Conservation (phyloP, 805 yeast genomes). For the Hanseniaspora hatyaiensis region DNA sequence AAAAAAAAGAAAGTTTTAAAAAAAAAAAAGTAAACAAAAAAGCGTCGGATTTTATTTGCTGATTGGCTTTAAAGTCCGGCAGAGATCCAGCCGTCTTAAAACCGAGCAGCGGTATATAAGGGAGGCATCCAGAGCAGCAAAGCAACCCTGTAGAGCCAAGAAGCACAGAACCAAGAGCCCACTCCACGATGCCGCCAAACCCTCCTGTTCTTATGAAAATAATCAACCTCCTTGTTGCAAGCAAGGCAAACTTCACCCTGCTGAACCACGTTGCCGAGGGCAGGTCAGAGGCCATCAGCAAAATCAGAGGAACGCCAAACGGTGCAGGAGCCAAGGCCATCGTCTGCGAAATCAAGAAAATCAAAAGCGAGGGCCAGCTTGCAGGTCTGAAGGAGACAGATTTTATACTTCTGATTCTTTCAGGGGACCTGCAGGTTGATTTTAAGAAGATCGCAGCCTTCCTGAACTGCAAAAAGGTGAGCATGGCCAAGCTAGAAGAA, state of each 20-base stretch:
- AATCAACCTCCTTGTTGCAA: background rate
- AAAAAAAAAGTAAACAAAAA: too few relatives aligned
- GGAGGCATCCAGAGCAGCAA: too few relatives aligned
- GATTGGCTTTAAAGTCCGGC: too few relatives aligned
- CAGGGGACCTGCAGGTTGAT: constrained; percentile 4
- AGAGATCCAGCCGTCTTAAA: too few relatives aligned
- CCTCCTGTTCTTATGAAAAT: constrained; percentile 4
- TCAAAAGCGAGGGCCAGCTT: background rate
- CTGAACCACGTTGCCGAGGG: constrained; percentile 4
- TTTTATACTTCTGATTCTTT: background rate
- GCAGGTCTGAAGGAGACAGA: background rate
- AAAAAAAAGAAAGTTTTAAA: too few relatives aligned
- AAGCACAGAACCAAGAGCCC: too few relatives aligned
- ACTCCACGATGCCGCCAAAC: too few relatives aligned
- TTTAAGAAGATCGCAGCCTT: background rate
- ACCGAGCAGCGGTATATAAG: too few relatives aligned
- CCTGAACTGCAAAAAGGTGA: background rate
- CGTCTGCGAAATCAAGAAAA: background rate
- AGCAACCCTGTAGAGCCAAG: too few relatives aligned
- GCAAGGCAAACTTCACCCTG: constrained; percentile 1
- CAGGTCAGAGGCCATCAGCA: constrained; percentile 1
- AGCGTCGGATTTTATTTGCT: too few relatives aligned
- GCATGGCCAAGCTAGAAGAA: constrained; percentile 6
- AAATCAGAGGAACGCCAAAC: constrained; percentile 5
- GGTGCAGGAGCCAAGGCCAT: constrained; percentile 10